Conservation (phyloP, 202 grass and related monocot species). For the Carex arenaria region DNA sequence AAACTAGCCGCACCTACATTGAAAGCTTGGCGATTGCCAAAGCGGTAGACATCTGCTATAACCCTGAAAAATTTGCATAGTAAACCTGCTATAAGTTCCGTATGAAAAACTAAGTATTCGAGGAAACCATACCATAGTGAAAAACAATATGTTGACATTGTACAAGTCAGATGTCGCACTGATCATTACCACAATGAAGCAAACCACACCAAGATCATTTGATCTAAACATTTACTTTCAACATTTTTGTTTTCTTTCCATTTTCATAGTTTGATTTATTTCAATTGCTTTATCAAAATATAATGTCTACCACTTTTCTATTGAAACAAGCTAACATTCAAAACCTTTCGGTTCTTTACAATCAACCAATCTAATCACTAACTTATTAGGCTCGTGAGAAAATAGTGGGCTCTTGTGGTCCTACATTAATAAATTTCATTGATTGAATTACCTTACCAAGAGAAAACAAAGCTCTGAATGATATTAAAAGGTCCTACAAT, state of each 20-base stretch:
- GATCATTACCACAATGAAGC: background rate
- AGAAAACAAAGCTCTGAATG: background rate
- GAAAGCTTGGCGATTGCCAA: constrained; percentile 72
- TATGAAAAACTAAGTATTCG: background rate
- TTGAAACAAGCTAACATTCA: too few relatives aligned
- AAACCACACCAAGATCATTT: background rate
- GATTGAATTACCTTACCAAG: background rate
- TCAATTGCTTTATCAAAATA: background rate
- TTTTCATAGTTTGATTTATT: background rate
- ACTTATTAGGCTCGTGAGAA: background rate
- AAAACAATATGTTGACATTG: background rate
- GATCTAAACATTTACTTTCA: background rate
- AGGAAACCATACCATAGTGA: background rate
- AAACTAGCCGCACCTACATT: constrained; percentile 74
- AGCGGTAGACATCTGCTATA: constrained; percentile 73
- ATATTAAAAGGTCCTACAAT: background rate
- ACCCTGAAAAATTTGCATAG: constrained; percentile 55
- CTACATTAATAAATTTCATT: background rate
- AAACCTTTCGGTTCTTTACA: too few relatives aligned
- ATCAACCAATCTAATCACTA: background rate
- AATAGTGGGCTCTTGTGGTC: background rate
- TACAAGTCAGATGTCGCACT: background rate
- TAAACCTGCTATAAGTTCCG: background rate
- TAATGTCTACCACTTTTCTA: background rate
- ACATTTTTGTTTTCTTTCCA: background rate